Percentiles rank a stretch among this genome's conserved stretches.
These are phyloP conservation scores for Claviceps lovelessii DNA, from an alignment of 2,329 filamentous ascomycete genomes.

Conservation along the genomic window DNA sequence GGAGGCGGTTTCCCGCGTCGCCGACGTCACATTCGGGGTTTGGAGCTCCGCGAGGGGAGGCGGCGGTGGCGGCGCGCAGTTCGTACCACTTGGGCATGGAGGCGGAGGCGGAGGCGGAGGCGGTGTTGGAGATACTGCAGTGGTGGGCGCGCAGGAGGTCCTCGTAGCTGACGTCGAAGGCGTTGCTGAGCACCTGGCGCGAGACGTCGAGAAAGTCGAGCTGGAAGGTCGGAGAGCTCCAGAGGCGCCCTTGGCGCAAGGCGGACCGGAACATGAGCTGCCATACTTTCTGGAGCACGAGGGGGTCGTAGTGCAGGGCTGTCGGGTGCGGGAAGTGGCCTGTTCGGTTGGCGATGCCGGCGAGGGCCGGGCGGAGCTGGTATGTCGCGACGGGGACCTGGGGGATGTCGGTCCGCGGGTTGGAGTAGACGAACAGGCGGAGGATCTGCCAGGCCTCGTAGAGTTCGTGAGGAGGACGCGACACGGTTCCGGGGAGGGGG, in stretches of 20 bases:
- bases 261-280: conserved; percentile 23
- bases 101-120: too few relatives aligned
- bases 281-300: conserved; percentile 24
- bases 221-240: conserved; percentile 26
- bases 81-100: conserved; percentile 3
- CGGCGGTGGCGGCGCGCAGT: conserved; percentile 11
- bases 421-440: conserved; percentile 32
- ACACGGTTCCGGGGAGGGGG: conserved; percentile 5
- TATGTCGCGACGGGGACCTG: conserved; percentile 31
- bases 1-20: conserved; percentile 15
- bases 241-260: conserved; percentile 17
- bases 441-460: conserved; percentile 33
- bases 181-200: conserved; percentile 32
- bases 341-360: conserved; percentile 23
- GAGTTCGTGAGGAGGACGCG: conserved; percentile 9
- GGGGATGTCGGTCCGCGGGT: conserved; percentile 26
- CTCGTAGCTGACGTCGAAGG: conserved; percentile 26
- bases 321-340: conserved; percentile 25
- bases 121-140: conserved; percentile 8
- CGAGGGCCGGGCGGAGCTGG: conserved; percentile 28
- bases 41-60: neutral
- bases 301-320: conserved; percentile 26
- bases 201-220: conserved; percentile 36
- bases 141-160: conserved; percentile 20
- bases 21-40: neutral